Percentiles rank a stretch among this genome's conserved stretches.
Evolutionary conservation across 2,329 filamentous ascomycete species (phyloP).

Genomic region (Penicillium sp.): DNA sequence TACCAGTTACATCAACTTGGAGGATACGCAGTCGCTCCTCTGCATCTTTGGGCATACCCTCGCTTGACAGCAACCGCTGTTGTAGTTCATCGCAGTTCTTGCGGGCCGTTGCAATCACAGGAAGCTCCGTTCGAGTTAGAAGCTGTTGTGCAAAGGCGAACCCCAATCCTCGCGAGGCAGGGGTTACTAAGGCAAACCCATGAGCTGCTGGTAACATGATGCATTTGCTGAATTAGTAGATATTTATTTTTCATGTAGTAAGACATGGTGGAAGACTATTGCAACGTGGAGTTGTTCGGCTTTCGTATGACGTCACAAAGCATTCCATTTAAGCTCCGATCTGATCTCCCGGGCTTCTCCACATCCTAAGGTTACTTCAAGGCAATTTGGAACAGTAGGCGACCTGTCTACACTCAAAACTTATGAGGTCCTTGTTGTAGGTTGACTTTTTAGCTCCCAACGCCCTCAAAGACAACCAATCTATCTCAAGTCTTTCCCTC

Average conservation of each 20-base stretch:
- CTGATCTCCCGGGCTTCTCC: neutral
- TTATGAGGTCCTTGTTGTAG: neutral
- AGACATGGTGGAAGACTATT: neutral
- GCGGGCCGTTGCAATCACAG: constrained; percentile 54
- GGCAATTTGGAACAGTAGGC: neutral
- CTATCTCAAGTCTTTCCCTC: constrained; percentile 44
- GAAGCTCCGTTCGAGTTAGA: constrained; percentile 47
- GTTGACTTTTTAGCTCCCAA: too few relatives aligned
- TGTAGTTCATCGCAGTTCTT: constrained; percentile 45
- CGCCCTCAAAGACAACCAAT: neutral
- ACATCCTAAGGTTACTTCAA: neutral
- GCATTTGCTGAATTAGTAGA: neutral
- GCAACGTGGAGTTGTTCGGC: neutral
- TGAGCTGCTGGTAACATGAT: constrained; percentile 9
- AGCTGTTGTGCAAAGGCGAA: constrained; percentile 53
- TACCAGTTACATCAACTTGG: constrained; percentile 52
- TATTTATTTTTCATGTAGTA: neutral
- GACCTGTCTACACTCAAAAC: too few relatives aligned
- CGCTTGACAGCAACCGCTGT: constrained; percentile 43
- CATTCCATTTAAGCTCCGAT: neutral
- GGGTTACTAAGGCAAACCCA: constrained; percentile 39
- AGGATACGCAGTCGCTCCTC: constrained; percentile 45
- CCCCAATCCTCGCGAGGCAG: constrained; percentile 56
- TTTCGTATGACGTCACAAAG: neutral
- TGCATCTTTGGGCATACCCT: constrained; percentile 35